Evolutionary conservation across 2,329 filamentous ascomycete species (phyloP).

Genomic region (Fusarium sp.): DNA sequence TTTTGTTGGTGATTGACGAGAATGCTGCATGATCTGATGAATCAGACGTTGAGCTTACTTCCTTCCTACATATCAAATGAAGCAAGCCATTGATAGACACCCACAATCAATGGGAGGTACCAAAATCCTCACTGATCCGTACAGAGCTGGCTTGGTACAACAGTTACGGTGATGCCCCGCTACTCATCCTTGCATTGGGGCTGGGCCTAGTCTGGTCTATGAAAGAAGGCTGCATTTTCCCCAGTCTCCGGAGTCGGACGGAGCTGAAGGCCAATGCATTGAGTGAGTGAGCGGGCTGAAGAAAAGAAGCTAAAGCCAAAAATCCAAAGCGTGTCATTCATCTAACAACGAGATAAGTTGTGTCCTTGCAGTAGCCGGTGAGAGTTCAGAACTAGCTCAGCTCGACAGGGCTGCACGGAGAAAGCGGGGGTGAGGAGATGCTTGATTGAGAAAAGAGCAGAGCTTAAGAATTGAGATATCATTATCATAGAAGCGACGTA

Average conservation of each 20-base stretch:
- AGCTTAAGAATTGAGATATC: slow-evolving; percentile 8
- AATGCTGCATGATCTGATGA: slow-evolving; percentile 35
- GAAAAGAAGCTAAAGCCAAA: no score
- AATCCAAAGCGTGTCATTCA: slow-evolving; percentile 5
- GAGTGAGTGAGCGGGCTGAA: slow-evolving; percentile 23
- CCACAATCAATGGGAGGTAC: neutral
- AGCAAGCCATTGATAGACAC: slow-evolving; percentile 35
- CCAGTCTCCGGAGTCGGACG: slow-evolving; percentile 44
- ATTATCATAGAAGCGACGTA: slow-evolving; percentile 11
- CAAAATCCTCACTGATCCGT: slow-evolving; percentile 7
- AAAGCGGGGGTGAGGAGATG: slow-evolving; percentile 20
- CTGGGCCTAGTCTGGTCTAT: neutral
- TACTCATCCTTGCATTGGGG: slow-evolving; percentile 25
- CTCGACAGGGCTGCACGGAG: slow-evolving; percentile 36
- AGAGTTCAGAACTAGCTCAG: slow-evolving; percentile 26
- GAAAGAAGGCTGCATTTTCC: slow-evolving; percentile 23
- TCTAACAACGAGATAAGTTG: slow-evolving; percentile 4
- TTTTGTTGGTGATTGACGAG: slow-evolving; percentile 1
- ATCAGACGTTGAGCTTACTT: slow-evolving; percentile 28
- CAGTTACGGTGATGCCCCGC: slow-evolving; percentile 21
- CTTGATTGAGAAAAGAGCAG: slow-evolving; percentile 26
- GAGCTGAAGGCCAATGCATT: slow-evolving; percentile 35
- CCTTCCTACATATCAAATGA: slow-evolving; percentile 32
- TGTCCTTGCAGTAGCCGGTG: slow-evolving; percentile 32
- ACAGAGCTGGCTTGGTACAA: neutral